Conservation (phyloP, 768 basidiomycete species). For the Hygrocybe punicea region DNA sequence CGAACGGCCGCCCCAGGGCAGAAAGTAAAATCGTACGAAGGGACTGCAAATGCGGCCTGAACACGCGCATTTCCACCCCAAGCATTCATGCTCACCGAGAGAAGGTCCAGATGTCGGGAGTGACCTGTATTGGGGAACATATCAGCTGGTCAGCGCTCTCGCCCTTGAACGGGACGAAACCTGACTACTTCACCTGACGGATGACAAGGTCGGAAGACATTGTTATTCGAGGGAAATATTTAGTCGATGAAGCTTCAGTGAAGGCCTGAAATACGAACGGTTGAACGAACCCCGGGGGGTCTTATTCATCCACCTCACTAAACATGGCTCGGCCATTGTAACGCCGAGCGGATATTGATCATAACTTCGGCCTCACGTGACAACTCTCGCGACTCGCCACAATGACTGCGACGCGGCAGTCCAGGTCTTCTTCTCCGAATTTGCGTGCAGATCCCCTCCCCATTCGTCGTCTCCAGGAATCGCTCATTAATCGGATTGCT, state of each 20-base stretch:
- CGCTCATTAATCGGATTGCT: conserved; percentile 88
- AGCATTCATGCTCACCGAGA: conserved; percentile 44
- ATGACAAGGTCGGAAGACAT: background rate
- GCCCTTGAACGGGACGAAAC: too few relatives aligned
- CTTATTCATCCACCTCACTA: too few relatives aligned
- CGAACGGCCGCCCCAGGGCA: conserved; percentile 79
- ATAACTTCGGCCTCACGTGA: too few relatives aligned
- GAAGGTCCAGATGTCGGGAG: conserved; percentile 60
- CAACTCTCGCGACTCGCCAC: too few relatives aligned
- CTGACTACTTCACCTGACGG: background rate
- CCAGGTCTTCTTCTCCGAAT: conserved; percentile 1
- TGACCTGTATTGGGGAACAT: conserved; percentile 36
- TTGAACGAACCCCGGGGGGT: too few relatives aligned
- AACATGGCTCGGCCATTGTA: too few relatives aligned
- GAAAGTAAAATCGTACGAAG: conserved; percentile 59
- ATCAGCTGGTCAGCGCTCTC: background rate
- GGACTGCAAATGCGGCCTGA: conserved; percentile 41
- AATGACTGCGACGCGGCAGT: too few relatives aligned
- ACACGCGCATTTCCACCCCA: background rate
- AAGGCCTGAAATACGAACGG: too few relatives aligned
- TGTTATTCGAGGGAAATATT: too few relatives aligned
- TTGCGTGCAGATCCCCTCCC: conserved; percentile 47
- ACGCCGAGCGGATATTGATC: too few relatives aligned
- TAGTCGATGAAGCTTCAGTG: too few relatives aligned
- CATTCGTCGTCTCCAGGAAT: conserved; percentile 74